Percentiles rank a stretch among this genome's conserved stretches.
Conservation (phyloP, 2,329 filamentous ascomycete species). For the Clonostachys solani region DNA sequence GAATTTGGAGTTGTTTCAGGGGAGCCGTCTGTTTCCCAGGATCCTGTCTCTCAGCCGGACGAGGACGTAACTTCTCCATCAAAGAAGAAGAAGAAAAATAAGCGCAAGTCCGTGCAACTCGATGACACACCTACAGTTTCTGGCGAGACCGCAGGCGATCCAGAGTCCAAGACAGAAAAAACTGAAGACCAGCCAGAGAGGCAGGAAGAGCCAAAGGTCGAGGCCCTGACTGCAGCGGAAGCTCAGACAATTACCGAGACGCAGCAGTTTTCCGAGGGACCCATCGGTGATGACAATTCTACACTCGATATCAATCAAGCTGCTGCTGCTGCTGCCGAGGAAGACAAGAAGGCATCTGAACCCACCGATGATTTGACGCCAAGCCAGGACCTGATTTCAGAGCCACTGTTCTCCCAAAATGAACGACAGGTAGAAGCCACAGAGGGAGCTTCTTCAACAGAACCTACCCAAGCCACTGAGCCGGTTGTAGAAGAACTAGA, state of each 20-base stretch:
- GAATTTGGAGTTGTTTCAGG: background rate
- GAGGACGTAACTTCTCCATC: background rate
- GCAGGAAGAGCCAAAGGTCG: background rate
- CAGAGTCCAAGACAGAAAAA: too few relatives aligned
- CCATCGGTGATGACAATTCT: too few relatives aligned
- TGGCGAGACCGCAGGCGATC: background rate
- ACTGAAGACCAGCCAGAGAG: too few relatives aligned
- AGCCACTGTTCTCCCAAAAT: conserved; percentile 24
- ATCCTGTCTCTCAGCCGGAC: background rate
- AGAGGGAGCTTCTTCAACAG: conserved; percentile 8
- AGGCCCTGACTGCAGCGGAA: background rate
- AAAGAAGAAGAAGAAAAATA: conserved; percentile 7
- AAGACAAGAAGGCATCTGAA: too few relatives aligned
- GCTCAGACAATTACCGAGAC: background rate
- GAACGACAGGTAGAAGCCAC: conserved; percentile 14
- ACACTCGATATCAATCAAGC: too few relatives aligned
- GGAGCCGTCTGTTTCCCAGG: background rate
- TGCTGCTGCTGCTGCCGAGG: too few relatives aligned
- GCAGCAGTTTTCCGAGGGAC: background rate
- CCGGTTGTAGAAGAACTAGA: background rate
- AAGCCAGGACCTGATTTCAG: conserved; percentile 15
- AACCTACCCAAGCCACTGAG: background rate
- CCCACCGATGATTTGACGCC: conserved; percentile 2
- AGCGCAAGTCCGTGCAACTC: conserved; percentile 4
- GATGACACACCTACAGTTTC: conserved; percentile 12